Percentiles rank a stretch among this genome's conserved stretches.
These are phyloP conservation scores for Nannochloris sp. DNA, from an alignment of 139 green algal species.

Conservation along the genomic window DNA sequence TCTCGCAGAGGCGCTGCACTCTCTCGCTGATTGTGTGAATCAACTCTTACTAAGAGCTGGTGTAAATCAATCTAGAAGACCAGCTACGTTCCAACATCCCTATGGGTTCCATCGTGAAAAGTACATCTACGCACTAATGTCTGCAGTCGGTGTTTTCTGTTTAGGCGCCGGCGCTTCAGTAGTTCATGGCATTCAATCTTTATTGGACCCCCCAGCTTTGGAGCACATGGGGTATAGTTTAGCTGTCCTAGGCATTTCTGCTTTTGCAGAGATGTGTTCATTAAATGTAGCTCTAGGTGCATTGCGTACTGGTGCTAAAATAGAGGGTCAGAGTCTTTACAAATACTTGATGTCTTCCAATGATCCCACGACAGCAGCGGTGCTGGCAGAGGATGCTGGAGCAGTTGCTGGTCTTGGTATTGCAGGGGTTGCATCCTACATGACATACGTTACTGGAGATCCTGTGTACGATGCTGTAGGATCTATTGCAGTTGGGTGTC, in stretches of 20 bases:
- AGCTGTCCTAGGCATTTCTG: constrained; percentile 63
- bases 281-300: constrained; percentile 62
- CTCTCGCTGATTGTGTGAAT: constrained; percentile 77
- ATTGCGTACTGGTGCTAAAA: constrained; percentile 38
- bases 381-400: constrained; percentile 85
- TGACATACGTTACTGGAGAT: constrained; percentile 43
- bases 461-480: constrained; percentile 77
- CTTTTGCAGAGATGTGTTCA: constrained; percentile 64
- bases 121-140: constrained; percentile 87
- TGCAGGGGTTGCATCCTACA: constrained; percentile 29
- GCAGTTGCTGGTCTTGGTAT: constrained; percentile 67
- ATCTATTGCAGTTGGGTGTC: constrained; percentile 67
- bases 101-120: constrained; percentile 89
- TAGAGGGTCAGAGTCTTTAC: constrained; percentile 39
- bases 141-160: constrained; percentile 90
- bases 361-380: constrained; percentile 81
- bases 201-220: constrained; percentile 37
- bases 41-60: constrained; percentile 77
- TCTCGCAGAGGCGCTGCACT: constrained; percentile 85
- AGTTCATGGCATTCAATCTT: constrained; percentile 64
- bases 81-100: constrained; percentile 63
- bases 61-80: constrained; percentile 45
- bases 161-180: constrained; percentile 76
- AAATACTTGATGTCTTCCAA: constrained; percentile 56
- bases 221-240: constrained; percentile 27